Conservation (phyloP, 768 basidiomycete species). For the Lactifluus subvellereus region DNA sequence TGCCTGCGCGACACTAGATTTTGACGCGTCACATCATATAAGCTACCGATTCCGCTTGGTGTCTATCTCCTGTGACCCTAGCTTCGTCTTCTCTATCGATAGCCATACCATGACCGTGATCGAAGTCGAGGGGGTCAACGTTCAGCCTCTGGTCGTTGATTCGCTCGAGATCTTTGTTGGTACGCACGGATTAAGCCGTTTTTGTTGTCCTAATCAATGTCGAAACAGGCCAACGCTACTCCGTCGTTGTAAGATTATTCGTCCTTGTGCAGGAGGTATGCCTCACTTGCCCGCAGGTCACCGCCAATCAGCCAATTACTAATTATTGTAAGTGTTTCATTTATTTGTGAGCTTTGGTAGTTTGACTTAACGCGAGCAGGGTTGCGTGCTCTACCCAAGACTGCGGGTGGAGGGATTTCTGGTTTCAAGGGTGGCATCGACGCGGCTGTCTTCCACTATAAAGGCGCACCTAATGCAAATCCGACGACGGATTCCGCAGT, state of each 20-base stretch:
- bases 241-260: conserved; percentile 25
- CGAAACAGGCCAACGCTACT: conserved; percentile 26
- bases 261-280: neutral
- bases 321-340: conserved; percentile 39
- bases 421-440: conserved; percentile 29
- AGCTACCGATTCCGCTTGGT: conserved; percentile 26
- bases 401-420: conserved; percentile 24
- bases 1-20: neutral
- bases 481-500: conserved; percentile 28
- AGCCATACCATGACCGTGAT: conserved; percentile 38
- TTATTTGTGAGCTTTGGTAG: neutral
- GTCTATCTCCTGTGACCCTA: conserved; percentile 30
- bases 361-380: conserved; percentile 1
- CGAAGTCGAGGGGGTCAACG: conserved; percentile 36
- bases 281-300: conserved; percentile 26
- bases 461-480: conserved; percentile 30
- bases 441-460: conserved; percentile 38
- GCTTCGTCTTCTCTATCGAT: conserved; percentile 37
- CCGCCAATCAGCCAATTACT: conserved; percentile 36
- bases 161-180: conserved; percentile 39
- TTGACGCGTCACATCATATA: neutral
- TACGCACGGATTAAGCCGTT: conserved; percentile 19
- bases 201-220: neutral
- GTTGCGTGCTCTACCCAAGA: conserved; percentile 26
- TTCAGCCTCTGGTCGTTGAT: conserved; percentile 35